Base-by-base conservation (phyloP, 257 asterid genomes). In the Nicotiana knightiana region DNA sequence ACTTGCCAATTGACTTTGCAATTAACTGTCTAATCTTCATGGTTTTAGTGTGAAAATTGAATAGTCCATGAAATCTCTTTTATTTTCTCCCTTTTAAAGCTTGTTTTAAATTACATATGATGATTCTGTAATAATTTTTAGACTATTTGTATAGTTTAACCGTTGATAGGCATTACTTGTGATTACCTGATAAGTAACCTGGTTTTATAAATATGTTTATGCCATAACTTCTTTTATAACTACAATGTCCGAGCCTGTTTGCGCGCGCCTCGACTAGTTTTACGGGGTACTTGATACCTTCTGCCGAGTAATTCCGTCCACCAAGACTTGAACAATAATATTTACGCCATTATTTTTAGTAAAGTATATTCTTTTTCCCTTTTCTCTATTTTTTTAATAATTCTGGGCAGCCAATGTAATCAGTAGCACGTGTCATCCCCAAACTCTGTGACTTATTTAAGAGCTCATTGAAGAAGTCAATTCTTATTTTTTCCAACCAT, bases 271-370 rank as follows among this genome's bases (percentile, higher is more conserved):
- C 3, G 3, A 43, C 0, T 43, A 43, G 9, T 43, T 43, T 0
- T 0, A 43, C 0, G 51, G 12, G 1, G 3, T 43, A 8, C 12
- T 0, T 0, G 12, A 43, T 9, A 43, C 0, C 1, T 43, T 2
- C 3, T 3, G 0, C 0, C 10, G 0, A 0, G 0, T 7, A 43
- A 43, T 2, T 43, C 3, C 1, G 0, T 43, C 12, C 12, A 9
- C 3, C 0, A 43, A 43, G 51, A 9, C 0, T 43, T 43, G 10
- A 9, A 1, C 8, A 4, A 8, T 6, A 39, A 43, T 43, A 43
- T 43, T 43, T 43, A 43, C 11, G 2, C 51, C 11, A 43, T 43
- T 8, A 43, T 43, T 43, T 43, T 43, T 43, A 8, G 10, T 39
- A 39, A 10, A 26, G 12, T 43, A 5, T 70, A 8, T 21, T 11